These are phyloP conservation scores for Vanilla planifolia DNA, from an alignment of 106 monocot genomes.

Conservation along the genomic window DNA sequence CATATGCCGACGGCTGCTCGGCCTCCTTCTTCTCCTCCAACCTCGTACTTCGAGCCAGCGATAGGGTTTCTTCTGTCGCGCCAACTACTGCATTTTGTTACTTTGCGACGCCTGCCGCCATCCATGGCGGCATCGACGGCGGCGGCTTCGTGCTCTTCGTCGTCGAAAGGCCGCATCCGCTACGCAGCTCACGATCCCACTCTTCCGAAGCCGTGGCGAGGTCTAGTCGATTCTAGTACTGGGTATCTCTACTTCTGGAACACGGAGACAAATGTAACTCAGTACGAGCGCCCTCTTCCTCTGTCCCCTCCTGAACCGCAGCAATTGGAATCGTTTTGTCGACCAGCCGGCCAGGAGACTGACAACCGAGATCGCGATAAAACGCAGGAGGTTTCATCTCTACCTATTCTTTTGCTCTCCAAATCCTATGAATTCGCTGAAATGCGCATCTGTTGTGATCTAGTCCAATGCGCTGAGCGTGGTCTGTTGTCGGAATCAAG, in stretches of 20 bases:
- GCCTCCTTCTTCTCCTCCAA: background rate
- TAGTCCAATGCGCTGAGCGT: background rate
- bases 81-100: background rate
- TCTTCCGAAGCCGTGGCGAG: constrained; percentile 49
- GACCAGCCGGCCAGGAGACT: background rate
- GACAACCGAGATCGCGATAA: background rate
- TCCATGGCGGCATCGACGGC: constrained; percentile 8
- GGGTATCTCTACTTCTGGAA: constrained; percentile 57
- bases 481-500: constrained; percentile 4
- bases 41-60: background rate
- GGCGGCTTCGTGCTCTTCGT: background rate
- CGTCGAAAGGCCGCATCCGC: constrained; percentile 17
- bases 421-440: background rate
- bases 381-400: background rate
- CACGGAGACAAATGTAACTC: constrained; percentile 41
- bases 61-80: background rate
- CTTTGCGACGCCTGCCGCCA: background rate
- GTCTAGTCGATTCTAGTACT: constrained; percentile 37
- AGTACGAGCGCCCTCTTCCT: constrained; percentile 35
- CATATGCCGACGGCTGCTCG: background rate
- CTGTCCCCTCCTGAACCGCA: background rate
- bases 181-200: constrained; percentile 43
- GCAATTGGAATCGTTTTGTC: background rate
- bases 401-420: background rate
- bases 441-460: background rate